A percentile compares a stretch with the other conserved stretches of the same genome.
Conservation (phyloP, 2,329 filamentous ascomycete genomes). For the Colletotrichum navitas region DNA sequence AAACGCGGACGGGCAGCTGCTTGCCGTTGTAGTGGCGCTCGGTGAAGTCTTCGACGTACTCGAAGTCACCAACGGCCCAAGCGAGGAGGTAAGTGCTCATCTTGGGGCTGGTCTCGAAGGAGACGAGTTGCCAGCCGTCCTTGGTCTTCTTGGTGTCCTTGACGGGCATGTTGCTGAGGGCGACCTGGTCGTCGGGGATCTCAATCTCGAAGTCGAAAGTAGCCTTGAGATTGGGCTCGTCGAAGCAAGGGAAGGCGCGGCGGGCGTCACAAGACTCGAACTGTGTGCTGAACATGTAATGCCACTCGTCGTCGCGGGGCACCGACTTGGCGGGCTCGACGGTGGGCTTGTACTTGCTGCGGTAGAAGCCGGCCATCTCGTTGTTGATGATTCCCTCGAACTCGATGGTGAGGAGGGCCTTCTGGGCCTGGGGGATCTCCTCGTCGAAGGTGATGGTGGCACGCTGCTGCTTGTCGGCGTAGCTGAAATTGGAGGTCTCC, state of each 20-base stretch:
- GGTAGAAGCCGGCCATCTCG: conserved; percentile 93
- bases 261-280: conserved; percentile 97
- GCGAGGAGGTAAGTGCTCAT: conserved; percentile 95
- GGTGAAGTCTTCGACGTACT: conserved; percentile 94
- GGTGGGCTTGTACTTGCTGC: conserved; percentile 90
- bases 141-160: conserved; percentile 72
- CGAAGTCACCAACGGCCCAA: conserved; percentile 97
- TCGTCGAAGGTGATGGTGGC: conserved; percentile 82
- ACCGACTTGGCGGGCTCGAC: conserved; percentile 80
- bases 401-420: conserved; percentile 75
- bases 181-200: conserved; percentile 87
- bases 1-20: conserved; percentile 91
- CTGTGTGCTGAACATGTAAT: conserved; percentile 92
- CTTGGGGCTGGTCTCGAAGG: conserved; percentile 85
- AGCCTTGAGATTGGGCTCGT: conserved; percentile 96
- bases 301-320: conserved; percentile 76
- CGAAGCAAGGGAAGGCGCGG: conserved; percentile 96
- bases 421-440: conserved; percentile 75
- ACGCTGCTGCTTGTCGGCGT: conserved; percentile 87
- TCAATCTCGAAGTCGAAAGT: conserved; percentile 96
- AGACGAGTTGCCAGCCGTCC: conserved; percentile 78
- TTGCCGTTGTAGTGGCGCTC: conserved; percentile 92
- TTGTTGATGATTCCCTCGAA: conserved; percentile 90
- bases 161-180: conserved; percentile 95
- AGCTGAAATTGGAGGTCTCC: conserved; percentile 77